Evolutionary conservation across 2,329 filamentous ascomycete species (phyloP).

Genomic region (Claviceps citrina): DNA sequence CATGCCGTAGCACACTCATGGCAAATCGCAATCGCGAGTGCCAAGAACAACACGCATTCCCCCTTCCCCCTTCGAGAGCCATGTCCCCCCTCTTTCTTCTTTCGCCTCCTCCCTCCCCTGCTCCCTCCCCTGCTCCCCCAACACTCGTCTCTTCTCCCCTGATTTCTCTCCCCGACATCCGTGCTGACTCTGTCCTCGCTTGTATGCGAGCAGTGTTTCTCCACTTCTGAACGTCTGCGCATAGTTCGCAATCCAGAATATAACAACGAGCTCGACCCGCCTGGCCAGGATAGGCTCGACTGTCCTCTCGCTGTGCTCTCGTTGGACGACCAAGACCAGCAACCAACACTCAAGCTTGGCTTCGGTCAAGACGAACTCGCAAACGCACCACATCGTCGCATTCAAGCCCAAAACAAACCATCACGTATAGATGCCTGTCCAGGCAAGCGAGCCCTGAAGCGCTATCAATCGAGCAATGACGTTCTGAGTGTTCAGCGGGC

Average conservation of each 20-base stretch:
- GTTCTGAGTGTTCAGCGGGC: constrained; percentile 38
- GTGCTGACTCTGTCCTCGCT: neutral
- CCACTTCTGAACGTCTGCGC: constrained; percentile 52
- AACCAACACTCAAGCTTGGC: constrained; percentile 3
- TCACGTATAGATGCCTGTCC: constrained; percentile 1
- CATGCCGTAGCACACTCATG: neutral
- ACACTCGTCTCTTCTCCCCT: neutral
- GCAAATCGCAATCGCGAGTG: constrained; percentile 4
- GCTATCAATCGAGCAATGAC: constrained; percentile 52
- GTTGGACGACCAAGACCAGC: constrained; percentile 3
- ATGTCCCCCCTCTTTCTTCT: neutral
- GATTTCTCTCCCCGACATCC: neutral
- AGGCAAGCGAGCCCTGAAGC: constrained; percentile 30
- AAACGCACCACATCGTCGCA: constrained; percentile 6
- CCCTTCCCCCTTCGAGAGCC: neutral
- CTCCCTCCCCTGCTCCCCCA: neutral
- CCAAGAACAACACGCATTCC: neutral
- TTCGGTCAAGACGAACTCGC: constrained; percentile 9
- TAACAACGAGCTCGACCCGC: constrained; percentile 15
- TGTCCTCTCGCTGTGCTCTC: constrained; percentile 10
- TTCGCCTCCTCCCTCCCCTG: neutral
- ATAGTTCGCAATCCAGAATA: constrained; percentile 36
- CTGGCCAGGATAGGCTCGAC: constrained; percentile 12
- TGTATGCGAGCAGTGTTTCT: constrained; percentile 46
- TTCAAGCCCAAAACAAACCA: neutral